Conservation (phyloP, 441 rosid species). For the Raphanus hybrid region DNA sequence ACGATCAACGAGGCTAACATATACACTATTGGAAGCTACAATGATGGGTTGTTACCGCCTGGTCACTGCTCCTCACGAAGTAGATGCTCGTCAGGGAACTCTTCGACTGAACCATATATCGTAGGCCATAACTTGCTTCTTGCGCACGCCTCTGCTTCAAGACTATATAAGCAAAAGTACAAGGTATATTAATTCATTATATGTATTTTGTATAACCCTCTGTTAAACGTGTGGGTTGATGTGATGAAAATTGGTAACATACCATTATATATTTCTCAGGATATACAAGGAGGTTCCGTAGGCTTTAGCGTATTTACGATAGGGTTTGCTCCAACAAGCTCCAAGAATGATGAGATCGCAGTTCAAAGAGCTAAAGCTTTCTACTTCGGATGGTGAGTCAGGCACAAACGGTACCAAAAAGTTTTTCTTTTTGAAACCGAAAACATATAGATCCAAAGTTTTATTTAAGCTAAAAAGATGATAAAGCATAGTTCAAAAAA, state of each 20-base stretch:
- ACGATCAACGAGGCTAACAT: slow-evolving; percentile 72
- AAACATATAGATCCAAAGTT: neutral
- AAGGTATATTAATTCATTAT: slow-evolving; percentile 41
- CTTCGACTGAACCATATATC: slow-evolving; percentile 61
- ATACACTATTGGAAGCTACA: slow-evolving; percentile 59
- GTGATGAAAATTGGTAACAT: too few species aligned
- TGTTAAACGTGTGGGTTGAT: neutral
- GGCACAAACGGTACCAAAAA: neutral
- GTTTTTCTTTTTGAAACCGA: neutral
- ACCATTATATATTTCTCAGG: neutral
- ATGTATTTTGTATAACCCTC: neutral
- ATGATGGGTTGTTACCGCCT: slow-evolving; percentile 53
- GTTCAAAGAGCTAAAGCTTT: slow-evolving; percentile 55
- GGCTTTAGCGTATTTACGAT: slow-evolving; percentile 49
- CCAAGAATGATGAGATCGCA: slow-evolving; percentile 52
- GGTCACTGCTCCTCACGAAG: slow-evolving; percentile 51
- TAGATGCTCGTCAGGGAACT: slow-evolving; percentile 58
- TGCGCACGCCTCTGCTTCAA: slow-evolving; percentile 65
- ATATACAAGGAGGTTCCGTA: slow-evolving; percentile 55
- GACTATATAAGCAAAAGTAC: slow-evolving; percentile 34
- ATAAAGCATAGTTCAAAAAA: neutral
- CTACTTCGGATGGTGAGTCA: slow-evolving; percentile 54
- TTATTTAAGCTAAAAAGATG: neutral
- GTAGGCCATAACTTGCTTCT: slow-evolving; percentile 48
- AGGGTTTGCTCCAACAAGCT: slow-evolving; percentile 53